Evolutionary conservation across 331 rosid species (phyloP).

Genomic region (Acacia concinna): DNA sequence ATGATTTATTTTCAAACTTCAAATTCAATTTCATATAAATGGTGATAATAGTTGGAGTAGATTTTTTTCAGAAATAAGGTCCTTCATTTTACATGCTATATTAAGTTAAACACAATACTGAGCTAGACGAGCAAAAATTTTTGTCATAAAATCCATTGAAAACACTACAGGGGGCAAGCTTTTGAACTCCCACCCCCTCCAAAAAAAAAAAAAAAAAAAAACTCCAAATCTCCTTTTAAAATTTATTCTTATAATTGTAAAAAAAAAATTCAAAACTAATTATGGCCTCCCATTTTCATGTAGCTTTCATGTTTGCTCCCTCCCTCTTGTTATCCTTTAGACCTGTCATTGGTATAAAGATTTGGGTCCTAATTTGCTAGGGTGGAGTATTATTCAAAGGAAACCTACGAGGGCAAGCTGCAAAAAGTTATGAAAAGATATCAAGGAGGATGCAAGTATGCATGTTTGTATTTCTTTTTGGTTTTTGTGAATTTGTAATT

Average conservation of each 20-base stretch:
- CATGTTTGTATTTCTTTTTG: conserved; percentile 10
- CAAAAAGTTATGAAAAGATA: conserved; percentile 85
- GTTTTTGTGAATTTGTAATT: conserved; percentile 7
- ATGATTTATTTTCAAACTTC: background rate
- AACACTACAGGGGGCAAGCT: background rate
- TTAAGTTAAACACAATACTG: background rate
- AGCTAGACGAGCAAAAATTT: conserved; percentile 10
- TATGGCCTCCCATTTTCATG: background rate
- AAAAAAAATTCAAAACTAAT: background rate
- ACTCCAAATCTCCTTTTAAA: background rate
- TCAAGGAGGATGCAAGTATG: conserved; percentile 75
- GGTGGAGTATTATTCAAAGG: conserved; percentile 96
- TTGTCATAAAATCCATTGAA: conserved; percentile 11
- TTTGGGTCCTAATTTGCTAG: conserved; percentile 41
- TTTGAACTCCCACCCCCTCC: background rate
- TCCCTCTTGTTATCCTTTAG: background rate
- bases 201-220: background rate
- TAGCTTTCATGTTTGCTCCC: background rate
- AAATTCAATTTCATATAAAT: background rate
- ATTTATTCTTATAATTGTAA: background rate
- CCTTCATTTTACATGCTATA: background rate
- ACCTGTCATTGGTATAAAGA: background rate
- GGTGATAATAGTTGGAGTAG: background rate
- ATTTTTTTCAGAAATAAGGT: background rate
- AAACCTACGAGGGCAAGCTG: conserved; percentile 88